Percentiles rank a stretch among this genome's conserved stretches.
phyloP scores from a whole-genome alignment of 2,329 filamentous ascomycete genomes.

The Microcyclospora tardicrescens region DNA sequence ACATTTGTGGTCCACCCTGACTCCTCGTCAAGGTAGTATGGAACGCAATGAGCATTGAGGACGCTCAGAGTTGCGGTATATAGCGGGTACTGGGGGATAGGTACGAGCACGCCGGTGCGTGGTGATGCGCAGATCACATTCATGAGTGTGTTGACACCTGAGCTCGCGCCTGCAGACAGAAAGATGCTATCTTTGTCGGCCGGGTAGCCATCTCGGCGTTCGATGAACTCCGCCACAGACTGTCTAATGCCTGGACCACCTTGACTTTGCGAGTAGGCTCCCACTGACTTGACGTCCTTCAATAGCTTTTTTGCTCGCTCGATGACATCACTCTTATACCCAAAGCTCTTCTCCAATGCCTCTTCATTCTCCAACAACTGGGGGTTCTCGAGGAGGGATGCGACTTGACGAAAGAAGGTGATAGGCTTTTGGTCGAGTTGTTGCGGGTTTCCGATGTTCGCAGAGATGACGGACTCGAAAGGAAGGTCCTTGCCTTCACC shows the following conservation, averaged over 20 bases:
- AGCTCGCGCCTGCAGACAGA: slow-evolving; percentile 81
- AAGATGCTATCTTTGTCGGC: slow-evolving; percentile 73
- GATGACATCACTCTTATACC: slow-evolving; percentile 82
- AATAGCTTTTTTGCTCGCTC: slow-evolving; percentile 70
- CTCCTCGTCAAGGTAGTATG: slow-evolving; percentile 84
- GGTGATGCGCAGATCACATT: slow-evolving; percentile 72
- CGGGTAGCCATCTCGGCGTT: slow-evolving; percentile 75
- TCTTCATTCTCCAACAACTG: slow-evolving; percentile 68
- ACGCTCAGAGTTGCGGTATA: slow-evolving; percentile 88
- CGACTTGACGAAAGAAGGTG: slow-evolving; percentile 96
- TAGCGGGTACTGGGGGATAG: slow-evolving; percentile 94
- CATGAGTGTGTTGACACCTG: slow-evolving; percentile 86
- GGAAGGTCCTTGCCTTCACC: slow-evolving; percentile 54
- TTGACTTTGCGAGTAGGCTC: slow-evolving; percentile 90
- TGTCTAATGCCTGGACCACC: slow-evolving; percentile 77
- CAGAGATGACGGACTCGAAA: slow-evolving; percentile 83
- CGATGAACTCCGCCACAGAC: slow-evolving; percentile 84
- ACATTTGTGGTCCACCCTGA: slow-evolving; percentile 81
- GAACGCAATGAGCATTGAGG: slow-evolving; percentile 74
- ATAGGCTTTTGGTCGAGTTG: slow-evolving; percentile 98
- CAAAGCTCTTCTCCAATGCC: slow-evolving; percentile 59
- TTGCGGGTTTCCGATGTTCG: slow-evolving; percentile 98
- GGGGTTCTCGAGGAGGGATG: slow-evolving; percentile 87
- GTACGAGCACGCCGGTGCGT: slow-evolving; percentile 74
- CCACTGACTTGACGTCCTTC: slow-evolving; percentile 75